phyloP scores from a whole-genome alignment of 2,329 filamentous ascomycete genomes.

The Cytospora schulzeri region DNA sequence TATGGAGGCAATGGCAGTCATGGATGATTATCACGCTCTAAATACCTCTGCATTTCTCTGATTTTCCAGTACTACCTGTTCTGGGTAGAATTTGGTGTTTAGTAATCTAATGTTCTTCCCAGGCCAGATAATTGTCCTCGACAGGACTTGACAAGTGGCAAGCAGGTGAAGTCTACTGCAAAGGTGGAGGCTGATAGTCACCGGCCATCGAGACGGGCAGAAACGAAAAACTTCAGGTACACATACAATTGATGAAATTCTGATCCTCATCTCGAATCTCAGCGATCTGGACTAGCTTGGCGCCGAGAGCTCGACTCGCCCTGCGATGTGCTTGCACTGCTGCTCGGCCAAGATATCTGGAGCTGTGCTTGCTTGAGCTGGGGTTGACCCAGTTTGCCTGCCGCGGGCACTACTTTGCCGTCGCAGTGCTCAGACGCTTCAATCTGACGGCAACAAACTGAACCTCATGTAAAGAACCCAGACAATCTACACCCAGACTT shows the following conservation, averaged over 20 bases:
- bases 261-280: background rate
- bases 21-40: conserved; percentile 16
- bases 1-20: conserved; percentile 14
- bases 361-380: background rate
- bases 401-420: background rate
- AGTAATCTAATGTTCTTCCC: background rate
- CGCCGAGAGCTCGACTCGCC: background rate
- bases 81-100: background rate
- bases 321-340: background rate
- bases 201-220: background rate
- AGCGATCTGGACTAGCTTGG: background rate
- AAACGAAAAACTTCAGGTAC: background rate
- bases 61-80: background rate
- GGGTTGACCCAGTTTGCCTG: background rate
- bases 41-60: background rate
- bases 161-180: no score
- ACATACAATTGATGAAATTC: background rate
- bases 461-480: background rate
- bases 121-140: background rate
- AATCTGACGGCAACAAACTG: background rate
- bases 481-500: background rate
- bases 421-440: background rate
- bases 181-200: background rate
- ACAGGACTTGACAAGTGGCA: background rate
- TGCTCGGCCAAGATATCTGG: background rate